These are phyloP conservation scores for Fusarium sp. DNA, from an alignment of 2,329 filamentous ascomycete species.

Conservation along the genomic window DNA sequence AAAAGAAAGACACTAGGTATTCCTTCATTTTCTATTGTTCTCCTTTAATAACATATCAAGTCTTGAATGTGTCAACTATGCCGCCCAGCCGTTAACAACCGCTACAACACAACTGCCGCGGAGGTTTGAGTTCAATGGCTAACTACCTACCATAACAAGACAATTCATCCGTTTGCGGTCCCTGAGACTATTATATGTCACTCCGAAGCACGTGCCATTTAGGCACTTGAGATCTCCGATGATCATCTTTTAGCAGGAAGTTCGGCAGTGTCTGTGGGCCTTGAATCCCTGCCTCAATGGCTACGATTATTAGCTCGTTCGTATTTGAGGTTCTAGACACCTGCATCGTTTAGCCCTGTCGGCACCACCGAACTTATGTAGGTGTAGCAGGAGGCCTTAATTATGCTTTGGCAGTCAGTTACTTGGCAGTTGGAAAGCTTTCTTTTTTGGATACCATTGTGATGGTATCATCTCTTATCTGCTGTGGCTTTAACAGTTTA, in stretches of 20 bases:
- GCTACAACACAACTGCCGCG: not conserved
- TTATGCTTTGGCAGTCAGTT: not conserved
- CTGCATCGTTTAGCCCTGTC: not conserved
- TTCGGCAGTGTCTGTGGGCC: not conserved
- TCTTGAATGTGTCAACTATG: too few species aligned
- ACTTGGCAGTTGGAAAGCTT: not conserved
- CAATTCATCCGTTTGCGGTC: not conserved
- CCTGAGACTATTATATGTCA: not conserved
- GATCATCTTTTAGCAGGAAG: slow-evolving; percentile 1
- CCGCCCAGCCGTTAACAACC: not conserved
- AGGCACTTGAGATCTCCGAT: not conserved
- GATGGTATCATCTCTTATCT: not conserved
- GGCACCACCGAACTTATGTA: slow-evolving; percentile 7
- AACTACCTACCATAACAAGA: not conserved
- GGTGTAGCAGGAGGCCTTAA: not conserved
- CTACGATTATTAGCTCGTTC: slow-evolving; percentile 1
- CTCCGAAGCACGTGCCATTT: not conserved
- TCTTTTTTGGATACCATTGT: not conserved
- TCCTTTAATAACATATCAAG: not conserved
- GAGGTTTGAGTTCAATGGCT: not conserved
- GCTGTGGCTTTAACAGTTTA: not conserved
- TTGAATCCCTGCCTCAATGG: not conserved
- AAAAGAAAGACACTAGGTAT: too few species aligned
- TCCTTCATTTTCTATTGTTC: too few species aligned
- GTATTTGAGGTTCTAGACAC: slow-evolving; percentile 7